Conservation (phyloP, 2,329 filamentous ascomycete species). For the Alternaria longipes region DNA sequence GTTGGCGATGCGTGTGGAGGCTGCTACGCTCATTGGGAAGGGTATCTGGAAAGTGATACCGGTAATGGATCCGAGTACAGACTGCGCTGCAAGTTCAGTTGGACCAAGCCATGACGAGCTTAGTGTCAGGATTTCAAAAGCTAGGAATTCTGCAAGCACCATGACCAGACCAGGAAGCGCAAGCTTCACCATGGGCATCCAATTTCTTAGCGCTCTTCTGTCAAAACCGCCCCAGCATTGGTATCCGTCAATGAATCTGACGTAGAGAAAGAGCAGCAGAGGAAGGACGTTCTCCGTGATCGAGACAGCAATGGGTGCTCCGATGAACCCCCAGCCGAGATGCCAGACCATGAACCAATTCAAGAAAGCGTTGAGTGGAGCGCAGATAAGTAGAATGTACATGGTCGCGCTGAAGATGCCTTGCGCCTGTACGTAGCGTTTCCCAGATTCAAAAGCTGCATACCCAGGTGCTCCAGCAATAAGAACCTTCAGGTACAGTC, state of each 20-base stretch:
- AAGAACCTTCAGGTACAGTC: slow-evolving; percentile 75
- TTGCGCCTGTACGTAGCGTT: slow-evolving; percentile 89
- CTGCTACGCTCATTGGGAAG: slow-evolving; percentile 88
- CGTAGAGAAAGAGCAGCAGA: slow-evolving; percentile 75
- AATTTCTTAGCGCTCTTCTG: slow-evolving; percentile 74
- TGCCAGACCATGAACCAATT: slow-evolving; percentile 84
- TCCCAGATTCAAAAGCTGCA: slow-evolving; percentile 78
- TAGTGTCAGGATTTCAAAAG: slow-evolving; percentile 92
- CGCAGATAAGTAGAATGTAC: slow-evolving; percentile 83
- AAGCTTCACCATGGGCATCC: slow-evolving; percentile 85
- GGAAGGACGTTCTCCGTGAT: slow-evolving; percentile 80
- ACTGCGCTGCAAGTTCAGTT: slow-evolving; percentile 85
- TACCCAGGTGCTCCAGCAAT: slow-evolving; percentile 78
- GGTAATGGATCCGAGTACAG: slow-evolving; percentile 79
- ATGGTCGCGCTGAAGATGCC: slow-evolving; percentile 84
- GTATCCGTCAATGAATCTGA: slow-evolving; percentile 73
- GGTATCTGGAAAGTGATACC: slow-evolving; percentile 89
- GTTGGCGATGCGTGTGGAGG: slow-evolving; percentile 88
- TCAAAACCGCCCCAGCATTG: slow-evolving; percentile 86
- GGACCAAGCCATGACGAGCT: slow-evolving; percentile 81
- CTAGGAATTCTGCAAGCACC: slow-evolving; percentile 92
- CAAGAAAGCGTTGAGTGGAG: slow-evolving; percentile 80
- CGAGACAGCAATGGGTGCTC: slow-evolving; percentile 79
- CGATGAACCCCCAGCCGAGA: slow-evolving; percentile 67
- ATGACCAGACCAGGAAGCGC: slow-evolving; percentile 90